A percentile compares a stretch with the other conserved stretches of the same genome.
Conservation (phyloP, 768 basidiomycete species). For the Collybia sordida region DNA sequence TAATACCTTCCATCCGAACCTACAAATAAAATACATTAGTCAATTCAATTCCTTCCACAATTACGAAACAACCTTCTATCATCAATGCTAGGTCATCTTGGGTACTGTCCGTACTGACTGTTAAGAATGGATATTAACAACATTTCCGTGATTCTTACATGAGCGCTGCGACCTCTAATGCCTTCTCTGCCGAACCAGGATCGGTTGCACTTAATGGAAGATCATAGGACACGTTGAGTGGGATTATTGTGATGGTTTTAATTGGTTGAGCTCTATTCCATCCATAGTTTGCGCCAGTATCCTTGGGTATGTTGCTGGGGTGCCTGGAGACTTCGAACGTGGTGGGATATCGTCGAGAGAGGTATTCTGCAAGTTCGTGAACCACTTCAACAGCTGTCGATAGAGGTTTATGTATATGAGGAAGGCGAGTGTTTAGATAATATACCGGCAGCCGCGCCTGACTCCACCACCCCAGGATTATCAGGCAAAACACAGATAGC, state of each 20-base stretch:
- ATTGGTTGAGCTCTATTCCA: slow-evolving; percentile 51
- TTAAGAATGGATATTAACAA: slow-evolving; percentile 5
- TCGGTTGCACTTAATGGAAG: slow-evolving; percentile 38
- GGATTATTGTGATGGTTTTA: slow-evolving; percentile 48
- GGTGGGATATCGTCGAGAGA: slow-evolving; percentile 59
- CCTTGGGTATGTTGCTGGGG: slow-evolving; percentile 7
- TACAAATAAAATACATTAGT: slow-evolving; percentile 15
- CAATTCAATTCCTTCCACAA: no score
- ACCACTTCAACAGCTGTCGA: slow-evolving; percentile 55
- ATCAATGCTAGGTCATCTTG: slow-evolving; percentile 61
- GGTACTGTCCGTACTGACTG: slow-evolving; percentile 31
- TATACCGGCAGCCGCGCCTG: slow-evolving; percentile 38
- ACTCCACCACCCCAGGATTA: slow-evolving; percentile 39
- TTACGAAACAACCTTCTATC: slow-evolving; percentile 46
- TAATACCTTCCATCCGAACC: slow-evolving; percentile 70
- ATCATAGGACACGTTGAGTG: slow-evolving; percentile 47
- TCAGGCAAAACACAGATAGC: slow-evolving; percentile 50
- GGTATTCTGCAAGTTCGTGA: slow-evolving; percentile 67
- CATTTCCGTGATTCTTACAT: slow-evolving; percentile 38
- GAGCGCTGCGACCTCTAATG: slow-evolving; percentile 60
- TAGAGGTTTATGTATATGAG: no score
- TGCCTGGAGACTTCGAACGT: slow-evolving; percentile 54
- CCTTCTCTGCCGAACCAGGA: slow-evolving; percentile 41
- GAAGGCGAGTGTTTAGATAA: no score
- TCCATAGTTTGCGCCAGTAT: slow-evolving; percentile 17